Evolutionary conservation across 2,329 filamentous ascomycete genomes (phyloP), one percentile per base, ranked within the genome.

Genomic region (Volutella citrinella): DNA sequence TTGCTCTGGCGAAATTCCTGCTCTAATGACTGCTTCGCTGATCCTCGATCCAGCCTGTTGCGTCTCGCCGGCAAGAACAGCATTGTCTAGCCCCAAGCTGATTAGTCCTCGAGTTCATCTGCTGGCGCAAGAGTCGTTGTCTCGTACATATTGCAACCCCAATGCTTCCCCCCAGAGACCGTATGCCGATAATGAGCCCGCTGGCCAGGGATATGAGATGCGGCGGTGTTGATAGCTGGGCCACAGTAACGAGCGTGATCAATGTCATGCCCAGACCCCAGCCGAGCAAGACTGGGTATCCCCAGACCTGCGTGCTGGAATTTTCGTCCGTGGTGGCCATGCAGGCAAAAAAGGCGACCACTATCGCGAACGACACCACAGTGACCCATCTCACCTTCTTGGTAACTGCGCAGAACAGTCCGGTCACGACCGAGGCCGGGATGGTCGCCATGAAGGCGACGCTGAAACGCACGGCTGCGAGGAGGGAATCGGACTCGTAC

Each of bases 161-260:
- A 11, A 66, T 50, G 1, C 56, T 54, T 3, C 61, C 63, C 10
- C 64, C 64, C 0, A 66, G 49, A 11, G 60, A 64, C 6, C 64
- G 49, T 4, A 62, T 46, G 20, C 57, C 51, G 19, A 66, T 64
- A 20, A 66, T 52, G 12, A 68, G 47, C 6, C 63, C 61, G 13
- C 54, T 61, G 5, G 61, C 53, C 10, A 59, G 53, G 3, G 64
- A 52, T 15, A 66, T 65, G 11, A 66, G 51, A 12, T 63, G 58
- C 1, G 49, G 54, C 0, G 61, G 62, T 2, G 56, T 61, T 7
- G 54, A 61, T 4, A 67, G 49, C 45, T 66, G 64, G 6, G 62
- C 63, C 11, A 49, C 56, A 3, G 60, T 63, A 13, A 65, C 42
- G 3, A 66, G 45, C 4, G 60, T 54, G 5, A 48, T 55, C 19